Percentiles rank a stretch among this genome's conserved stretches.
phyloP scores from a whole-genome alignment of 768 basidiomycete species.

The Daedaleopsis sinensis region DNA sequence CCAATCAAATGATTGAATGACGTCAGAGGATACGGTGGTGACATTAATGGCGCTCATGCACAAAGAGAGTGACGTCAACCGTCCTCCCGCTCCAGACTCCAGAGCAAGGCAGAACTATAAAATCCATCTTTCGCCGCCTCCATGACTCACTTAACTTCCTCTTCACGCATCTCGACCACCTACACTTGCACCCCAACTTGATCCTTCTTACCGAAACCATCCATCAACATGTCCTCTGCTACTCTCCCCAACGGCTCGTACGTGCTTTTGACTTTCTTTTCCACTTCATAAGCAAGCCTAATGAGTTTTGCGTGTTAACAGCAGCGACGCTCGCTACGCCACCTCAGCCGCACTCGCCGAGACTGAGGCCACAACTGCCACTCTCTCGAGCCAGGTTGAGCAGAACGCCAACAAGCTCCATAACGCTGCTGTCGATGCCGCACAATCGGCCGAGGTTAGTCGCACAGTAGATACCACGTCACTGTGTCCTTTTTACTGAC shows the following conservation, averaged over 20 bases:
- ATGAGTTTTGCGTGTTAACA: not conserved
- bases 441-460: conserved; percentile 52
- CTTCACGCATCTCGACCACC: not conserved
- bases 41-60: not conserved
- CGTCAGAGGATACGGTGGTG: not conserved
- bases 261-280: conserved; percentile 6
- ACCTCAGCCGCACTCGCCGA: conserved; percentile 61
- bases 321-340: conserved; percentile 40
- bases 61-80: conserved; percentile 15
- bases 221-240: conserved; percentile 14
- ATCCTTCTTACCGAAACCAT: not conserved
- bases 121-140: not conserved
- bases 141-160: conserved; percentile 1
- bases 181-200: conserved; percentile 1
- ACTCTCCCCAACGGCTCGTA: conserved; percentile 21
- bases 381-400: conserved; percentile 47
- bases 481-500: not conserved
- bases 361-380: conserved; percentile 46
- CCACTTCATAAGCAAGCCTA: not conserved
- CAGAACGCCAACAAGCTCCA: conserved; percentile 48
- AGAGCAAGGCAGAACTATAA: conserved; percentile 1
- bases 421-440: conserved; percentile 53
- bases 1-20: not conserved
- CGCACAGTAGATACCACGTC: not conserved
- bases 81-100: conserved; percentile 6